Evolutionary conservation across 306 rosid species (phyloP), one percentile per base, ranked within the genome.

Genomic region (Sesbania bispinosa): DNA sequence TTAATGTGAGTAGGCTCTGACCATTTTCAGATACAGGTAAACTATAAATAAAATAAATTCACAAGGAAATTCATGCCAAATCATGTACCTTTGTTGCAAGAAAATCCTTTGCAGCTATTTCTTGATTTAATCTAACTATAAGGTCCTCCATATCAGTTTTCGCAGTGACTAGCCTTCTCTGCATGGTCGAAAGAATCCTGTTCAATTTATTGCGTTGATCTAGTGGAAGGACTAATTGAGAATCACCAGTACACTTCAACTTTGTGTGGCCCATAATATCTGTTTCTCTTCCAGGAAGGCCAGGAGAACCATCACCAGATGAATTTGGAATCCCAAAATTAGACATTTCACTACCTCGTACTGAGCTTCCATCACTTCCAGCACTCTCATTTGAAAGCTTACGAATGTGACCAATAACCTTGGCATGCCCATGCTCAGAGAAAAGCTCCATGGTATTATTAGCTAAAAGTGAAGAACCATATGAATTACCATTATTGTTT

Each of bases 61-160:
- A 42, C n/a, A 24, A 60, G 7, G 64, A 71, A 77, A 47, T 18
- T 16, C 62, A 71, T 48, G 71, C 24, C 39, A 19, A 27, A 63
- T 48, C 57, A n/a, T 68, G 53, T 77, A 95, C 99, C 99, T 92
- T 95, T 51, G 97, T 89, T 38, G 92, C 72, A 63, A 95, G 93
- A 78, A 92, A 95, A 82, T 89, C 99, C 76, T 95, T 95, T 51
- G 87, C 93, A 10, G 99, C 92, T 38, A 86, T 89, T 91, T 95
- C 99, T 86, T 95, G 97, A 82, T 92, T 84, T 64, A 95, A 69
- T 81, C 99, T 95, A 46, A 89, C 90, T 54, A 95, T 84, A 78
- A 95, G 93, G 84, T 95, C 99, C 88, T 95, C 99, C 96, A 86
- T 86, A 77, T 95, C 99, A 65, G 92, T 86, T 89, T 82, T 92